Evolutionary conservation across 2,329 filamentous ascomycete species (phyloP).

Genomic region (Lasiodiplodia sp.): DNA sequence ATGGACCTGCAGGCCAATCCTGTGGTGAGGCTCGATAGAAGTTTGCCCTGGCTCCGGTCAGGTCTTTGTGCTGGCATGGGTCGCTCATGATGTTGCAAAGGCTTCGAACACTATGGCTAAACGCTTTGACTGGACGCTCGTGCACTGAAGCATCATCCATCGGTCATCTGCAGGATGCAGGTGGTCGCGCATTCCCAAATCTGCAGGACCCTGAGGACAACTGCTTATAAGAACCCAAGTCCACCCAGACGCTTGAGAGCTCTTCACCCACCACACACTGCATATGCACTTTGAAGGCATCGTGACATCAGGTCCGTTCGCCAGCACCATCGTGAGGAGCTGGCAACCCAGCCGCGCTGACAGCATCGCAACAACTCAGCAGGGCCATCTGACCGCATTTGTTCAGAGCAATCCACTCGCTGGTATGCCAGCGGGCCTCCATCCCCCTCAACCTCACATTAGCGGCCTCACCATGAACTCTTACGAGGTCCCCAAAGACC

Average conservation of each 20-base stretch:
- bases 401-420: neutral
- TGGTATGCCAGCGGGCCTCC: neutral
- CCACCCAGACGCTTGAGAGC: neutral
- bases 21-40: neutral
- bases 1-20: neutral
- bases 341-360: neutral
- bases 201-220: neutral
- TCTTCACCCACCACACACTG: neutral
- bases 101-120: neutral
- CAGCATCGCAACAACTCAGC: neutral
- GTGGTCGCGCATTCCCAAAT: neutral
- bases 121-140: neutral
- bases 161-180: neutral
- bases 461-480: constrained; percentile 1
- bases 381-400: neutral
- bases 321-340: neutral
- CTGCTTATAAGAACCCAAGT: neutral
- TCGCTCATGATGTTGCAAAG: neutral
- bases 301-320: neutral
- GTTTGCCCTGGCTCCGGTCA: neutral
- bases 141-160: too few relatives aligned
- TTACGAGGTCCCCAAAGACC: neutral
- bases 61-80: neutral
- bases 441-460: neutral
- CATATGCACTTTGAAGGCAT: neutral